Evolutionary conservation across 108 stramenopile genomes (phyloP).

Genomic region (Nitzschia sp.): DNA sequence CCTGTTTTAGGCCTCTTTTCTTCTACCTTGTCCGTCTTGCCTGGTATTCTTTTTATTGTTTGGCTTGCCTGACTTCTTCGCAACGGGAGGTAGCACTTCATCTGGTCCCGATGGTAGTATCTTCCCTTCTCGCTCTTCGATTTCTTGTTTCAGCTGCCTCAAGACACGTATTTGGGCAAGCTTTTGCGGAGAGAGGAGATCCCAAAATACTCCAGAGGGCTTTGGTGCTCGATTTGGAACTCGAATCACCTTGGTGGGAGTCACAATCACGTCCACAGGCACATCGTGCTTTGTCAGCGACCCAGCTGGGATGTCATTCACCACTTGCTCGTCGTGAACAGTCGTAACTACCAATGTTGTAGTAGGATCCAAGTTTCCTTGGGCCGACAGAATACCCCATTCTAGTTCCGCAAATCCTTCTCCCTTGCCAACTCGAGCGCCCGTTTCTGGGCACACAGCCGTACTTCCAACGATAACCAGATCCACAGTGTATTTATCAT

Average conservation of each 20-base stretch:
- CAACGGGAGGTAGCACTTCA: conserved; percentile 67
- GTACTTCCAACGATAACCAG: conserved; percentile 73
- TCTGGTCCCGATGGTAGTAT: conserved; percentile 63
- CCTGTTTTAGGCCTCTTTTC: no score
- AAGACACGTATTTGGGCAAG: conserved; percentile 65
- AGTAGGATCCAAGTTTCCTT: conserved; percentile 62
- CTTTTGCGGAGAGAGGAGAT: conserved; percentile 75
- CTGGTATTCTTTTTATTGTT: conserved; percentile 1
- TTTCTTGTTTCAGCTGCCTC: conserved; percentile 59
- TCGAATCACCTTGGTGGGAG: conserved; percentile 60
- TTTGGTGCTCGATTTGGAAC: conserved; percentile 62
- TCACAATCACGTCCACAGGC: conserved; percentile 76
- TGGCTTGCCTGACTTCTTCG: conserved; percentile 11
- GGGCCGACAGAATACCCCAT: conserved; percentile 69
- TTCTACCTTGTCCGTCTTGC: no score
- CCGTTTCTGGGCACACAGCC: conserved; percentile 74
- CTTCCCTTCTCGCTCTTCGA: conserved; percentile 43
- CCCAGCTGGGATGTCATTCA: conserved; percentile 47
- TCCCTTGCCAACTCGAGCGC: conserved; percentile 75
- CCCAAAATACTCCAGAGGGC: conserved; percentile 72
- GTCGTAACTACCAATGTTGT: conserved; percentile 66
- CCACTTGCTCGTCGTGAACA: conserved; percentile 68
- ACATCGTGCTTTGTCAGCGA: conserved; percentile 67
- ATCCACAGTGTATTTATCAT: conserved; percentile 68
- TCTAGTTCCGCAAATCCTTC: conserved; percentile 82